Base-by-base conservation (phyloP, 2,329 filamentous ascomycete species). In the Fusarium penzigii region DNA sequence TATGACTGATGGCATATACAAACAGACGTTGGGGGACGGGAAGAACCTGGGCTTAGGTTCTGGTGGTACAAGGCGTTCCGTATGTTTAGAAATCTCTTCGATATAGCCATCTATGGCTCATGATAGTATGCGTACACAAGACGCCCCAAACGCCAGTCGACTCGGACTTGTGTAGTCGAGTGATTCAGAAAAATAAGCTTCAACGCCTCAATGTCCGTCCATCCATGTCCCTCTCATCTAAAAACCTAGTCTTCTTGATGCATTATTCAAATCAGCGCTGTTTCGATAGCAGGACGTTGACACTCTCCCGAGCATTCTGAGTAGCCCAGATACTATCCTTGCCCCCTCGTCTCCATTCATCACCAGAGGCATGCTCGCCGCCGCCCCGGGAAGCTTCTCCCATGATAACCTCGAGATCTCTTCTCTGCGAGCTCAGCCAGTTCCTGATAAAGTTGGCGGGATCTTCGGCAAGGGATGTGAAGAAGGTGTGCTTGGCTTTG, bases 401-500 rank as follows among this genome's bases (percentile, higher is more conserved):
- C 56, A 94, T 81, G 44, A 97, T 87, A 7, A 94, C 85, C 66
- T 96, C 92, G 36, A 97, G 78, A 69, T 97, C 93, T 44, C 92
- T 82, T 74, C 92, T 92, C 76, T 99, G 94, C 14, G 88, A 93
- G 65, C 87, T 91, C 47, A 96, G 79, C 94, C 94, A 99, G 66
- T 89, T 85, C 58, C 84, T 86, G 54, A 97, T 80, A 65, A 97
- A 97, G 12, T 82, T 84, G 14, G 89, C 87, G 0, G 94, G 94
- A 62, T 97, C 92, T 58, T 88, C 84, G 53, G 86, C 84, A 58
- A 97, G 78, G 6, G 85, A 84, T 7, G 83, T 85, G 71, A 94
- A 88, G 76, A 99, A 99, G 14, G 87, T 84, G 69, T 96, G 90
- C 69, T 96, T 96, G 20, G 91, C 90, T 69, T 96, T 96, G 25